phyloP scores from a whole-genome alignment of 257 asterid species.

The Penstemon barbatus region DNA sequence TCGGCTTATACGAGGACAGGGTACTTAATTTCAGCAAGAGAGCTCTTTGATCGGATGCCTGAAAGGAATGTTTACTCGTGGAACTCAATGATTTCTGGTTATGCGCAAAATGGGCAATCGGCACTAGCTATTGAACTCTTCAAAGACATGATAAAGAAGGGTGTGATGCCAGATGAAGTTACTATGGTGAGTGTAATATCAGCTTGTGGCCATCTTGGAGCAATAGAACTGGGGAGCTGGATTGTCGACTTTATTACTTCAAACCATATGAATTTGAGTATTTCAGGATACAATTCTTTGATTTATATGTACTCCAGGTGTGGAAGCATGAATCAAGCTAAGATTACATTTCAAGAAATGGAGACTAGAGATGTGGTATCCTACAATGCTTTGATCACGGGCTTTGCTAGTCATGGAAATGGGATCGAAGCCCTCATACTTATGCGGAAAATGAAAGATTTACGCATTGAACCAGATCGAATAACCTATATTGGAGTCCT shows the following conservation, averaged over 20 bases:
- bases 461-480: constrained; percentile 51
- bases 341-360: constrained; percentile 47
- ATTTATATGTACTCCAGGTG: constrained; percentile 82
- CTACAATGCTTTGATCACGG: constrained; percentile 65
- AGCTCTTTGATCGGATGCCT: constrained; percentile 59
- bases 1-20: constrained; percentile 62
- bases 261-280: constrained; percentile 41
- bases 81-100: constrained; percentile 79
- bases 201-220: constrained; percentile 85
- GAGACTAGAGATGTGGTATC: constrained; percentile 61
- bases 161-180: constrained; percentile 59
- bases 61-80: constrained; percentile 60
- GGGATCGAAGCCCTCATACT: constrained; percentile 53
- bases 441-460: constrained; percentile 50
- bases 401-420: constrained; percentile 69
- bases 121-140: constrained; percentile 58
- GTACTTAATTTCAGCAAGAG: constrained; percentile 51
- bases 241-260: constrained; percentile 40
- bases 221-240: constrained; percentile 58
- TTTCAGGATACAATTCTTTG: constrained; percentile 52
- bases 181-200: constrained; percentile 65
- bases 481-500: constrained; percentile 57
- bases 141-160: constrained; percentile 49
- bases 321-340: constrained; percentile 61
- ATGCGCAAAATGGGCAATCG: constrained; percentile 70